Evolutionary conservation across 352 stramenopile species (phyloP), one percentile per base, ranked within the genome.

Genomic region (Pythium chondricola): DNA sequence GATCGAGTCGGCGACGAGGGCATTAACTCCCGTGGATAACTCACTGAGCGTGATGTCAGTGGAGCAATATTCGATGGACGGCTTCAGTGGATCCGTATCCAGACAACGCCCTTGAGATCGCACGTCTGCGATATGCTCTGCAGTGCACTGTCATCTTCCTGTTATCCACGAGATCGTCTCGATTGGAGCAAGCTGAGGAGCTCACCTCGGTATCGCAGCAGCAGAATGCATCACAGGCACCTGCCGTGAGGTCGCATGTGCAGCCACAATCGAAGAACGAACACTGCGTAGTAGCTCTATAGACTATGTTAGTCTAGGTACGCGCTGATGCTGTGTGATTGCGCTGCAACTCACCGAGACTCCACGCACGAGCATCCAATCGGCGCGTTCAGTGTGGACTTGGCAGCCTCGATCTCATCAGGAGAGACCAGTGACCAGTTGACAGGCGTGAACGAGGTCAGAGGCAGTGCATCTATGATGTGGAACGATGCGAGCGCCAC

Each of bases 381-480:
- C 1, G 65, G 69, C 6, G 69, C 56, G 6, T 37, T 24, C 2
- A 70, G 49, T 9, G 63, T 32, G 9, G 36, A 44, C 32, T 68
- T 40, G 8, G 58, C 64, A 2, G 49, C 58, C 1, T 41, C 52
- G 43, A 76, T 63, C 11, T 45, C 65, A 9, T 44, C 33, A 1
- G 59, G 38, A 1, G 63, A 64, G 52, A 70, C 69, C 16, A 74
- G 52, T 40, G 69, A 76, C 69, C 63, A 76, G 53, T 80, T 72
- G 13, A 76, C 55, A n/a, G 63, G 20, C n/a, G 38, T 39, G 49
- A 71, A 78, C 14, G 39, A 36, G 6, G 33, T 33, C 29, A 33
- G 29, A 33, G 29, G 29, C 29, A n/a, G n/a, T n/a, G n/a, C n/a
- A n/a, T n/a, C n/a, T n/a, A n/a, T n/a, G n/a, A n/a, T n/a, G n/a